Conservation (phyloP, 148 eudicot genomes). For the Salicornia ramosissima region DNA sequence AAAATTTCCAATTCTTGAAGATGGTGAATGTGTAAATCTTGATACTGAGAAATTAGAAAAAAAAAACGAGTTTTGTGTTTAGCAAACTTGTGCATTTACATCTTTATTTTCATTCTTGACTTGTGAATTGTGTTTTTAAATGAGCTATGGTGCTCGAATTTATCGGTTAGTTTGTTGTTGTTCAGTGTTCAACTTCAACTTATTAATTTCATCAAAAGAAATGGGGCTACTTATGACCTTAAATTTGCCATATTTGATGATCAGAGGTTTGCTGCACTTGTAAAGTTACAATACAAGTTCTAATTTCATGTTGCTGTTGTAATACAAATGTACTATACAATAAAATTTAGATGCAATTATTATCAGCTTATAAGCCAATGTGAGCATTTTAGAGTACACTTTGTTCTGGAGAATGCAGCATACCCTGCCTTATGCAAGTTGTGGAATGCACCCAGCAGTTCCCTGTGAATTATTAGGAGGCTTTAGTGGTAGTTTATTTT, state of each 20-base stretch:
- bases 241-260: background rate
- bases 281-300: background rate
- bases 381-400: background rate
- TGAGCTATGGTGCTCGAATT: background rate
- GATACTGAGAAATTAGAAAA: background rate
- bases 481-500: no score
- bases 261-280: background rate
- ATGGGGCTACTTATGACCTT: no score
- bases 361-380: background rate
- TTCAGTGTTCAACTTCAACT: no score
- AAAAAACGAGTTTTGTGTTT: background rate
- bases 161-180: no score
- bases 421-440: background rate
- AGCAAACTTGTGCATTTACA: background rate
- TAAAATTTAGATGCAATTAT: background rate
- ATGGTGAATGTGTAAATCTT: background rate
- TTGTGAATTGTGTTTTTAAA: background rate
- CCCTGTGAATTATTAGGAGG: no score
- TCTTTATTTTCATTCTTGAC: background rate
- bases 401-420: background rate
- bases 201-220: no score
- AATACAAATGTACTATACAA: background rate
- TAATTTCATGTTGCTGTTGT: background rate
- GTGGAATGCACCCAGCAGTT: no score
- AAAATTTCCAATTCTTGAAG: background rate